Base-by-base conservation (phyloP, 371 early-diverging fungal genomes). In the Mortierella sp. region DNA sequence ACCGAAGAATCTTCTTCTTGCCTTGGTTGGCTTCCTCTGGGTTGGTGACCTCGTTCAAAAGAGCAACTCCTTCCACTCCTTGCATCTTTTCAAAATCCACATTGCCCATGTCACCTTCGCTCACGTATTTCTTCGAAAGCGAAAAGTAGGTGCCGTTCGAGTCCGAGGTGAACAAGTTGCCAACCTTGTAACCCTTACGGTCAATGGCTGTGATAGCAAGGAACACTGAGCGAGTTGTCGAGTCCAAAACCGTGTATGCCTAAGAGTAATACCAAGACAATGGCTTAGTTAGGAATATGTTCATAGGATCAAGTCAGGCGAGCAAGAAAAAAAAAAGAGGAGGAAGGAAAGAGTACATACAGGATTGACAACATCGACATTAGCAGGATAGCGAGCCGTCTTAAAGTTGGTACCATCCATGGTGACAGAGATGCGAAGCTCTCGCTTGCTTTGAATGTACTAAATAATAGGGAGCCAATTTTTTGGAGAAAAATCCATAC, bases 81-180 rank as follows among this genome's bases (percentile, higher is more conserved):
- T 92, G 91, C 88, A 97, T 91, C 70, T 93, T 94, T 79, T 97
- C 98, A 84, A 95, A 96, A 72, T 99, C 99, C 6, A 98, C 97
- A 64, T 93, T 87, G 25, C 97, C 97, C 29, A 72, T 62, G 14
- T 86, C 87, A 52, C 95, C 92, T 45, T 94, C 92, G 76, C 98
- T 97, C 28, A 94, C 92, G 26, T 90, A 79, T 46, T 87, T 87
- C 46, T 92, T 82, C 0, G 94, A 87, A 37, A 86, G 70, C 26
- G 88, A 87, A 82, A 88, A 97, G 60, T 89, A 90, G 2, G 93
- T 93, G 50, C 97, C 98, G 60, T 95, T 94, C 11, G 92, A 91
- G 81, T 95, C 93, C 71, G 96, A 95, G 16, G 89, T 90, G 70
- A 96, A 91, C 19, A 98, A 85, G 14, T 87, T 89, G 28, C 98